phyloP scores from a whole-genome alignment of 192 early-diverging fungal genomes.

The Martensiomyces pterosporus region DNA sequence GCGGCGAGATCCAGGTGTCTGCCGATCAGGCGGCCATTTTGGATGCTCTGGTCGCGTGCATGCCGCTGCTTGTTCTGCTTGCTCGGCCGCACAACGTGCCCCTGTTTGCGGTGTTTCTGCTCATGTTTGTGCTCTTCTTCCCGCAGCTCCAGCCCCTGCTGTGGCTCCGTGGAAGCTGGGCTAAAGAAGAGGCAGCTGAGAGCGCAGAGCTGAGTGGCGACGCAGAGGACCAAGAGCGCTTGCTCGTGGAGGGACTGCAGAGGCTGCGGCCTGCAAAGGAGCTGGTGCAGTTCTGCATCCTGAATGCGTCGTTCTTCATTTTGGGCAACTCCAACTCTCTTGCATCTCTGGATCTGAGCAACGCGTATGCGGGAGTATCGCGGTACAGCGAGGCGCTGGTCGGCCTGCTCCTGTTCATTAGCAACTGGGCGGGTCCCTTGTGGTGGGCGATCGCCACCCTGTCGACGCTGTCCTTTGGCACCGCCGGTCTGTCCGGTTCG shows the following conservation, averaged over 20 bases:
- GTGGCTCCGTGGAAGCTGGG: conserved; percentile 5
- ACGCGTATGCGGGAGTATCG: conserved; percentile 69
- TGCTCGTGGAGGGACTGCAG: not conserved
- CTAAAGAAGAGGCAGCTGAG: not conserved
- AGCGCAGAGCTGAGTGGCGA: not conserved
- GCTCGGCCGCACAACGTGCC: conserved; percentile 59
- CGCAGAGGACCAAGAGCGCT: not conserved
- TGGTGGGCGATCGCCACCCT: conserved; percentile 57
- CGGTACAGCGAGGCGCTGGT: conserved; percentile 58
- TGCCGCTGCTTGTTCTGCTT: conserved; percentile 62
- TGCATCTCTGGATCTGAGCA: conserved; percentile 72
- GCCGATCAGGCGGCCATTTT: conserved; percentile 8
- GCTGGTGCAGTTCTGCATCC: conserved; percentile 47
- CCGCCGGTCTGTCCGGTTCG: not conserved
- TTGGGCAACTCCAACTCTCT: conserved; percentile 76
- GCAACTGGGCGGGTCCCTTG: conserved; percentile 70
- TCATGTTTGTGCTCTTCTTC: conserved; percentile 49
- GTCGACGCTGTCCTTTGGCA: conserved; percentile 9
- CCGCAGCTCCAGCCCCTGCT: conserved; percentile 20
- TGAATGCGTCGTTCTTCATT: conserved; percentile 58
- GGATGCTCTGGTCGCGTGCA: conserved; percentile 43
- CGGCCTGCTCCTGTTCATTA: conserved; percentile 62
- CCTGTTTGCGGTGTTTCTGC: conserved; percentile 54
- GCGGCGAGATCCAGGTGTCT: not conserved
- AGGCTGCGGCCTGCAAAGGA: conserved; percentile 24